Conservation (phyloP, 257 asterid genomes). For the Oldenlandia corymbosa region DNA sequence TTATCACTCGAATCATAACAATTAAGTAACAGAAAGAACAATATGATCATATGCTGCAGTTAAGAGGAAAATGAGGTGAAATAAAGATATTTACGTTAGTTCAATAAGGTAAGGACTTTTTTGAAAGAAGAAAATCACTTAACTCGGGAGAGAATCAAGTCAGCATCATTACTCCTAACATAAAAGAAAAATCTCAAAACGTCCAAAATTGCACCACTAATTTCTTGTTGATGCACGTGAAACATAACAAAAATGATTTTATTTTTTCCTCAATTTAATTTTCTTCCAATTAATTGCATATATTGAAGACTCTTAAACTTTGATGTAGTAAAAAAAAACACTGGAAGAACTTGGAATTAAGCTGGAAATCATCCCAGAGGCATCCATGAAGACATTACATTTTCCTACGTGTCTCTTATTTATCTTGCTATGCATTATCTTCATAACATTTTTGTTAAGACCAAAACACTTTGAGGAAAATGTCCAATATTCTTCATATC, state of each 20-base stretch:
- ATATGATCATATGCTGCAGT: too few relatives aligned
- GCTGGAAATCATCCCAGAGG: conserved; percentile 11
- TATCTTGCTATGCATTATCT: conserved; percentile 4
- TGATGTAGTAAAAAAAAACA: neutral
- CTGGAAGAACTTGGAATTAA: too few relatives aligned
- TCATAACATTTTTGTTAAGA: conserved; percentile 16
- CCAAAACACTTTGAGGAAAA: conserved; percentile 15
- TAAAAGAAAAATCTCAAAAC: neutral
- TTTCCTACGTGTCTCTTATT: neutral
- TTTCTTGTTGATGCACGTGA: neutral
- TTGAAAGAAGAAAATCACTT: too few relatives aligned
- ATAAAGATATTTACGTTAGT: too few relatives aligned
- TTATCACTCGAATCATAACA: too few relatives aligned
- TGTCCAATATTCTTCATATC: neutral
- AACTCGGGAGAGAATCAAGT: too few relatives aligned
- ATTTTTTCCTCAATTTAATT: neutral
- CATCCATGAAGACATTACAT: conserved; percentile 2
- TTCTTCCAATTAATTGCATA: neutral
- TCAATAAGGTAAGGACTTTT: too few relatives aligned
- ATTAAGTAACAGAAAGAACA: too few relatives aligned
- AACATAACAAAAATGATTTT: neutral
- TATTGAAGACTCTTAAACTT: neutral
- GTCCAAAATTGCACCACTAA: neutral
- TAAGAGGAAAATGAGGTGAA: too few relatives aligned
- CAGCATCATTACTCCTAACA: too few relatives aligned